Base-by-base conservation (phyloP, 1,284 basidiomycete species). In the Schizophyllum commune region DNA sequence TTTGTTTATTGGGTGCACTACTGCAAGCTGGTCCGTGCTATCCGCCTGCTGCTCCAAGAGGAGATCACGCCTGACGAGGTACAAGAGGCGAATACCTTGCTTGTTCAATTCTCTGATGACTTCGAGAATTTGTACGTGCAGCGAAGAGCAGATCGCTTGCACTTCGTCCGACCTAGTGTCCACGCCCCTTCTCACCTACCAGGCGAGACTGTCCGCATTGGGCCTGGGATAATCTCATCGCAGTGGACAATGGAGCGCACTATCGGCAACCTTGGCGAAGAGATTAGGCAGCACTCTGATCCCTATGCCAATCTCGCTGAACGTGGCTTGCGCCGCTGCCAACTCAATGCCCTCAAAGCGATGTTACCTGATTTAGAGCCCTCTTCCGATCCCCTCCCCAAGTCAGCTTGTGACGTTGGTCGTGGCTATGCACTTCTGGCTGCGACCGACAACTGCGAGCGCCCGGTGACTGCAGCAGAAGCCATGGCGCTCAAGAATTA, bases 211-310 rank as follows among this genome's bases (percentile, higher is more conserved):
- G n/a, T 55, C 15, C 65, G 66, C 7, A 54, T 70, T 52, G 73
- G 71, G 2, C 70, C 70, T 11, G 62, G 62, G 56, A 60, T 64
- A 32, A 47, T 61, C 20, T 68, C 62, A 11, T 62, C 68, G 1
- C 72, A 73, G 60, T 76, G 70, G 68, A 69, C 68, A 2, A 73
- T 75, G 66, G 73, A 76, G 53, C 63, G 60, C 9, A 67, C 68
- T 0, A 74, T 75, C 56, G 72, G 74, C 2, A 72, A 70, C 58
- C 66, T 74, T 13, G 68, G 66, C 13, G 56, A 67, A 58, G 69
- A 74, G 52, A 68, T 75, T 19, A 56, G 63, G 4, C 72, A 72
- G 61, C 70, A 65, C 8, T 70, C 67, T 1, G 68, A 73, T 55
- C 67, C 70, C 0, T 74, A 65, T 58, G 63, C 67, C 1, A 74